Percentiles rank a stretch among this genome's conserved stretches.
phyloP scores from a whole-genome alignment of 2,329 filamentous ascomycete genomes.

The Coniochaeta hoffmannii region DNA sequence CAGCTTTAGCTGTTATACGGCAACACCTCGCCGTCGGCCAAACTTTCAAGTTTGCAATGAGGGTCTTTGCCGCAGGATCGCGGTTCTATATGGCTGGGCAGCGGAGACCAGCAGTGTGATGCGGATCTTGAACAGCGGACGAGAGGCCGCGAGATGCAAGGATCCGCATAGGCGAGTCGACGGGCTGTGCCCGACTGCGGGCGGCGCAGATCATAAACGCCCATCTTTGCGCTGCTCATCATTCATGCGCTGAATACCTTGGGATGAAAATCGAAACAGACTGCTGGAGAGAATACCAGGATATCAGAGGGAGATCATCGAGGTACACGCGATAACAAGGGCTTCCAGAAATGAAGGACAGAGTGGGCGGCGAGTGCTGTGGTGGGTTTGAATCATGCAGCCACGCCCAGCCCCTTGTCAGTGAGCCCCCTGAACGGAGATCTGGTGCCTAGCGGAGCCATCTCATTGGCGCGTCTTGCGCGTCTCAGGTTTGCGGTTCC shows the following conservation, averaged over 20 bases:
- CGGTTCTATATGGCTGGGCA: not conserved
- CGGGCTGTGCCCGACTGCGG: constrained; percentile 2
- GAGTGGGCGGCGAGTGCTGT: too few relatives aligned
- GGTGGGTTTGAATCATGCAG: constrained; percentile 1
- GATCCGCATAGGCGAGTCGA: not conserved
- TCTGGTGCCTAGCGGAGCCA: not conserved
- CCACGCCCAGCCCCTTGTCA: not conserved
- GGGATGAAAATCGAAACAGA: not conserved
- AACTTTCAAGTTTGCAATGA: not conserved
- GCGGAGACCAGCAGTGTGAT: not conserved
- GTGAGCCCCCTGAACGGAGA: not conserved
- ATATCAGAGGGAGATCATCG: not conserved
- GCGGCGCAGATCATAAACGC: constrained; percentile 2
- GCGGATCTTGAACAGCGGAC: not conserved
- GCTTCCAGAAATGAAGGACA: not conserved
- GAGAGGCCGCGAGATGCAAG: not conserved
- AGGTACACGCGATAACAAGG: not conserved
- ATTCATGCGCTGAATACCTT: not conserved
- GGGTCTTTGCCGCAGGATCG: not conserved
- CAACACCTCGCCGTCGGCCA: not conserved
- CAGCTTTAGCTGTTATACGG: not conserved
- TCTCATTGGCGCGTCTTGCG: not conserved
- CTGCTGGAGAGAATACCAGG: not conserved
- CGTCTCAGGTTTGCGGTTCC: constrained; percentile 3
- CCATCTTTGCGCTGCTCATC: not conserved